phyloP scores from a whole-genome alignment of 2,329 filamentous ascomycete genomes.

The Ceratocystis lukuohia region DNA sequence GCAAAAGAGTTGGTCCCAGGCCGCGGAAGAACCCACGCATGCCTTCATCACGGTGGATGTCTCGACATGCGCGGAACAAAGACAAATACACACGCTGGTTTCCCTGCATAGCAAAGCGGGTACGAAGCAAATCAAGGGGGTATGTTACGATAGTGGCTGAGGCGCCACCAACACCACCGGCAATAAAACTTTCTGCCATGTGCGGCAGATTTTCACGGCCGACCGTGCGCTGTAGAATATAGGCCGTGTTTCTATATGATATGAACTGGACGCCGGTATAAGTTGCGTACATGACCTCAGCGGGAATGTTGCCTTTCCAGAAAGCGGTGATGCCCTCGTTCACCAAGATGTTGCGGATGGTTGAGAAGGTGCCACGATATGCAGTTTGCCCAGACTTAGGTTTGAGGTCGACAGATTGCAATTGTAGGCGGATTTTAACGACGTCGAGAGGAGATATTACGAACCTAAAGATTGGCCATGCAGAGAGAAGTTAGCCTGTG shows the following conservation, averaged over 20 bases:
- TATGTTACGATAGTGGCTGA: conserved; percentile 75
- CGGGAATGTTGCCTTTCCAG: conserved; percentile 97
- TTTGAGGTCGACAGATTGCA: conserved; percentile 40
- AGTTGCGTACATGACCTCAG: conserved; percentile 83
- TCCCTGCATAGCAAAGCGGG: conserved; percentile 92
- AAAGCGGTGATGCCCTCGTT: conserved; percentile 75
- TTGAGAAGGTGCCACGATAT: conserved; percentile 66
- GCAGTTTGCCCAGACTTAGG: conserved; percentile 22
- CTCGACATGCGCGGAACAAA: conserved; percentile 51
- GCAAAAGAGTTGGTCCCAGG: conserved; percentile 62
- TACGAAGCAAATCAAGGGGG: conserved; percentile 82
- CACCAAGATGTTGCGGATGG: conserved; percentile 59
- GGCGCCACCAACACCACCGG: conserved; percentile 71
- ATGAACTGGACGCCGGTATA: conserved; percentile 87
- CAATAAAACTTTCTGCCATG: conserved; percentile 64
- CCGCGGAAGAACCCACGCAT: conserved; percentile 74
- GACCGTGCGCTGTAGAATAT: conserved; percentile 46
- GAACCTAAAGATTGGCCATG: conserved; percentile 44
- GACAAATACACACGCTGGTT: conserved; percentile 63
- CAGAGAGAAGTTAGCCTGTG: not conserved
- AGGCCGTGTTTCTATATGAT: conserved; percentile 62
- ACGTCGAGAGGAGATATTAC: conserved; percentile 91
- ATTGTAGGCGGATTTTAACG: conserved; percentile 91
- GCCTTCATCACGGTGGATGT: conserved; percentile 68
- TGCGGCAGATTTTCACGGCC: conserved; percentile 40